Base-by-base conservation (phyloP, 2,329 filamentous ascomycete genomes). In the Sphaerulina vaccinii region DNA sequence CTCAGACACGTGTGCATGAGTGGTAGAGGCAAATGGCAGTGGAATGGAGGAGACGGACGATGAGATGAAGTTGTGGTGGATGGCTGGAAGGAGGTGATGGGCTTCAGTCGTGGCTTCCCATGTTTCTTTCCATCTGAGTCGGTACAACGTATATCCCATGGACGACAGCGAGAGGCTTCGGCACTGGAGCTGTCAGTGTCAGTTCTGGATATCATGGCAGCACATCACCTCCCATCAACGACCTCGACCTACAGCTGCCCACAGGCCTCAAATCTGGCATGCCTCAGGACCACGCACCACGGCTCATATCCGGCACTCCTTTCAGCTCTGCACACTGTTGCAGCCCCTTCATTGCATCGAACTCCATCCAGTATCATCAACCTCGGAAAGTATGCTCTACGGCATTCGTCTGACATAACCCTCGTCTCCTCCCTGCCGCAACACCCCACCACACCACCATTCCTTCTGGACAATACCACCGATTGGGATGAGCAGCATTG, bases 21-120 rank as follows among this genome's bases (percentile, higher is more conserved):
- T 18, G 41, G 22, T 18, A 44, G 24, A 38, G 35, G 10, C 35
- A 15, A 21, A 19, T 40, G 38, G 11, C 18, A 40, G n/a, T 16
- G n/a, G 19, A 22, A 36, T 23, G 43, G 43, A 22, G 16, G 27
- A 46, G 23, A 22, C 19, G 23, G 32, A 36, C 3, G 15, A 13
- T 15, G 19, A 24, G 19, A 44, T 19, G 18, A n/a, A 46, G 43
- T 22, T 35, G 42, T 15, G 21, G 43, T 46, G 27, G 43, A 32
- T 46, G 7, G 32, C 43, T 27, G 43, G 43, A 46, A 21, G 16
- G 35, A 33, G 37, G 37, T 39, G 16, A 21, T 22, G 37, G 16
- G n/a, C 35, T 39, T 40, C 18, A 22, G 27, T 49, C 45, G 45
- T 49, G 45, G 36, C 45, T 49, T 24, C 45, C 37, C 45, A 23